phyloP scores from a whole-genome alignment of 108 stramenopile genomes.

The Cylindrotheca fusiformis region DNA sequence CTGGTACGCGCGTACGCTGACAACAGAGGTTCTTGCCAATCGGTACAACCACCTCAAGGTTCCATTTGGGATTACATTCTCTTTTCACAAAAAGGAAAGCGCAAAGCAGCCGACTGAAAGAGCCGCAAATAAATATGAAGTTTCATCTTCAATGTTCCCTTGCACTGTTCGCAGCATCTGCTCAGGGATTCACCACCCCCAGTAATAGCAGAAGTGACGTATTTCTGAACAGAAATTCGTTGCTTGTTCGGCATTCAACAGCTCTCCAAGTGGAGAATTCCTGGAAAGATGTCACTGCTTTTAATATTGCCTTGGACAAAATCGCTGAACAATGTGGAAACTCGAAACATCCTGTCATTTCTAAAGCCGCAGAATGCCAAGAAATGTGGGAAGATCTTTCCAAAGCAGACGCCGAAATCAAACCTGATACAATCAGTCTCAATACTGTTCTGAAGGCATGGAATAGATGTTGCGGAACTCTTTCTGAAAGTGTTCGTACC shows the following conservation, averaged over 20 bases:
- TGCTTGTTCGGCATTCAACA: slow-evolving; percentile 3
- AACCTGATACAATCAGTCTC: slow-evolving; percentile 27
- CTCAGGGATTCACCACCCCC: neutral
- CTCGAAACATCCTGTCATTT: slow-evolving; percentile 15
- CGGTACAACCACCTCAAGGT: too few relatives aligned
- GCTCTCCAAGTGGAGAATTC: neutral
- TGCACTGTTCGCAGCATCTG: neutral
- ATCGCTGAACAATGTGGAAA: slow-evolving; percentile 13
- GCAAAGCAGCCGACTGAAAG: too few relatives aligned
- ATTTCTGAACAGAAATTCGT: too few relatives aligned
- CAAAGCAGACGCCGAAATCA: neutral
- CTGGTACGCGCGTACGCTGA: too few relatives aligned
- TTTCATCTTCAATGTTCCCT: neutral
- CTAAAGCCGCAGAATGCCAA: slow-evolving; percentile 24
- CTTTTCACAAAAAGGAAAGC: too few relatives aligned
- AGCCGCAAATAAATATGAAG: slow-evolving; percentile 2
- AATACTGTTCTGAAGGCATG: slow-evolving; percentile 36
- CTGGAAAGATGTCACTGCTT: slow-evolving; percentile 5
- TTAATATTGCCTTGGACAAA: slow-evolving; percentile 14
- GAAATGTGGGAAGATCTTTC: slow-evolving; percentile 12
- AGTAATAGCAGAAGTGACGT: neutral
- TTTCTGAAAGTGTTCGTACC: slow-evolving; percentile 18
- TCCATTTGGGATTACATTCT: too few relatives aligned
- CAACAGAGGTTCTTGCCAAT: too few relatives aligned
- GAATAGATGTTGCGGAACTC: slow-evolving; percentile 17